Percentiles rank a stretch among this genome's conserved stretches.
Conservation (phyloP, 148 eudicot genomes). For the Tetragonia tetragonoides region DNA sequence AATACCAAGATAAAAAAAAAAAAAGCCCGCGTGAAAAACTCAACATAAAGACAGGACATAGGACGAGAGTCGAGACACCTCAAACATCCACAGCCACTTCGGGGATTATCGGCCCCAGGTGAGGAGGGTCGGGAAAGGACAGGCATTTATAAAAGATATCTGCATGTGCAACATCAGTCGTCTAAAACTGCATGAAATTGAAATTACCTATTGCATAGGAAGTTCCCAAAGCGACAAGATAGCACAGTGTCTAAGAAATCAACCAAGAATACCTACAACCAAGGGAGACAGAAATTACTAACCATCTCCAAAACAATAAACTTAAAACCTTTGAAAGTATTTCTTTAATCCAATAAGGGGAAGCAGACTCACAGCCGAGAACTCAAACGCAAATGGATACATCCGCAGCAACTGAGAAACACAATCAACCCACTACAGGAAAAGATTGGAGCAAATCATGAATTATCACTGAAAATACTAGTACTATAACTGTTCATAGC, state of each 20-base stretch:
- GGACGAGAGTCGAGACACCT: not conserved
- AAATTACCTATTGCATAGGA: conserved; percentile 88
- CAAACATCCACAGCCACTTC: no score
- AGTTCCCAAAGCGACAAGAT: conserved; percentile 95
- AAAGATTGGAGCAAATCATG: conserved; percentile 13
- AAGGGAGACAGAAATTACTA: not conserved
- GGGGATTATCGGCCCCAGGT: not conserved
- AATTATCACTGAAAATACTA: conserved; percentile 1
- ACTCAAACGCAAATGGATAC: conserved; percentile 96
- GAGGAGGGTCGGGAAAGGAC: not conserved
- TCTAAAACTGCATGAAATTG: not conserved
- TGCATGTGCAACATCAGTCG: not conserved
- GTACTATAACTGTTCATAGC: not conserved
- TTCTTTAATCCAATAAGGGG: not conserved
- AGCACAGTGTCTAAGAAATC: conserved; percentile 84
- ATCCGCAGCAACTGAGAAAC: conserved; percentile 86
- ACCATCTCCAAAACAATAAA: conserved; percentile 8
- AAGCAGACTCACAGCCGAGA: conserved; percentile 67
- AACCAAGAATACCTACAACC: conserved; percentile 70
- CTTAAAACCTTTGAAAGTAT: not conserved
- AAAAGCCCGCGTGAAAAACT: not conserved
- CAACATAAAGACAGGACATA: not conserved
- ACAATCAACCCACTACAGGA: conserved; percentile 95
- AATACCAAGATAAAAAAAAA: not conserved
- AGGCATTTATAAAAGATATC: not conserved